Base-by-base conservation (phyloP, 345 rosid genomes). In the Salix dunnii region DNA sequence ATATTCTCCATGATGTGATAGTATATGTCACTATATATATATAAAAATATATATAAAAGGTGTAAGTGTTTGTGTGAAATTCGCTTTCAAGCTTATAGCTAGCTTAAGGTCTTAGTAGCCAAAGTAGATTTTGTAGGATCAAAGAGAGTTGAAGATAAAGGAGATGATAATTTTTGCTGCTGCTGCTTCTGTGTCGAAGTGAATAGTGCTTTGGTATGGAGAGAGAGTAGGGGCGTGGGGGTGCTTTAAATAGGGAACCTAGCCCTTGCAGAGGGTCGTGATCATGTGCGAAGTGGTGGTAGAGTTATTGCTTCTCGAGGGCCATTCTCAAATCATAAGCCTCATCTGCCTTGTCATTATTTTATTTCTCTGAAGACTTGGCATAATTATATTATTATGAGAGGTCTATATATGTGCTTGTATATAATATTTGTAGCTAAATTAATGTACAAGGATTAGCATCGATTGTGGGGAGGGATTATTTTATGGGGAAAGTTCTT, bases 291-390 rank as follows among this genome's bases (percentile, higher is more conserved):
- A 33, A 69, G 62, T 28, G 43, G 58, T 31, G 43, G 58, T 31
- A 25, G 60, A 38, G 80, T 71, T 64, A 64, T 48, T 67, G 78
- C 78, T 16, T 35, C 7, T 13, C 43, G 13, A 51, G 72, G 72
- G 72, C 4, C 72, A 49, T 60, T 77, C 67, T 68, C 82, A 73
- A 77, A 81, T 78, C 80, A 77, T 75, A 76, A 75, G 75, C 67
- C 48, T 61, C 2, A 30, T 65, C 66, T 30, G 27, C 60, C 31
- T 31, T 64, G 68, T 27, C 30, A 11, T 68, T 78, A 67, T 78
- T 78, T 68, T 60, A 67, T 70, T 17, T 18, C 20, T 40, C 16
- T 46, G 14, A 46, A 46, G 12, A 10, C 14, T 3, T 67, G 9
- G 5, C 43, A 65, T 58, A 25, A 28, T 58, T 74, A 73, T 31